phyloP scores from a whole-genome alignment of 2,329 filamentous ascomycete species.

The Chaetoscypha palmicola region DNA sequence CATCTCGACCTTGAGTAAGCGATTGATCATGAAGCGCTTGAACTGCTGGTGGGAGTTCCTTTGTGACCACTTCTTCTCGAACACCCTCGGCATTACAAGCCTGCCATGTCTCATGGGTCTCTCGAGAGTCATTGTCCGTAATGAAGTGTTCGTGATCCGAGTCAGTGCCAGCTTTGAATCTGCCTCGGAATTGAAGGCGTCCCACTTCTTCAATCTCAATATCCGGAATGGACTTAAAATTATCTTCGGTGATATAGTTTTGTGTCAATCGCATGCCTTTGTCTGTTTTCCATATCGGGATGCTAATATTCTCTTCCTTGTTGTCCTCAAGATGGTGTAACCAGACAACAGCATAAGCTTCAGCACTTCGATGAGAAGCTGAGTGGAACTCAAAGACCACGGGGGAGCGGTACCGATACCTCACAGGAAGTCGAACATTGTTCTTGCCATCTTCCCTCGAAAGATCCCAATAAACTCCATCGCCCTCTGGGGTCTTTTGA shows the following conservation, averaged over 20 bases:
- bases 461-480: slow-evolving; percentile 54
- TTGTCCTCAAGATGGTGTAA: slow-evolving; percentile 78
- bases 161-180: slow-evolving; percentile 87
- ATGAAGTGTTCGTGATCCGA: slow-evolving; percentile 78
- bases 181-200: slow-evolving; percentile 68
- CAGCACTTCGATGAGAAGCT: slow-evolving; percentile 59
- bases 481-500: slow-evolving; percentile 49
- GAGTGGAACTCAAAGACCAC: slow-evolving; percentile 81
- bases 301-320: slow-evolving; percentile 66
- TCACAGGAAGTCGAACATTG: slow-evolving; percentile 70
- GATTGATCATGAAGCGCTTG: slow-evolving; percentile 76
- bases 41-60: slow-evolving; percentile 65
- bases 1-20: slow-evolving; percentile 69
- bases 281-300: slow-evolving; percentile 86
- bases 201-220: slow-evolving; percentile 75
- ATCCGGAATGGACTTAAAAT: slow-evolving; percentile 62
- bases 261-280: slow-evolving; percentile 72
- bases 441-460: slow-evolving; percentile 41
- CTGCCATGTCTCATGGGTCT: slow-evolving; percentile 94
- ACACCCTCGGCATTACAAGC: slow-evolving; percentile 85
- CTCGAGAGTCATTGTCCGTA: slow-evolving; percentile 77
- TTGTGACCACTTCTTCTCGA: slow-evolving; percentile 59
- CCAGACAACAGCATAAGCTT: slow-evolving; percentile 78
- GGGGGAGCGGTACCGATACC: slow-evolving; percentile 82
- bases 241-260: slow-evolving; percentile 83